Percentiles rank a stretch among this genome's conserved stretches.
phyloP scores from a whole-genome alignment of 2,329 filamentous ascomycete genomes.

The Chaetothyriales sp. region DNA sequence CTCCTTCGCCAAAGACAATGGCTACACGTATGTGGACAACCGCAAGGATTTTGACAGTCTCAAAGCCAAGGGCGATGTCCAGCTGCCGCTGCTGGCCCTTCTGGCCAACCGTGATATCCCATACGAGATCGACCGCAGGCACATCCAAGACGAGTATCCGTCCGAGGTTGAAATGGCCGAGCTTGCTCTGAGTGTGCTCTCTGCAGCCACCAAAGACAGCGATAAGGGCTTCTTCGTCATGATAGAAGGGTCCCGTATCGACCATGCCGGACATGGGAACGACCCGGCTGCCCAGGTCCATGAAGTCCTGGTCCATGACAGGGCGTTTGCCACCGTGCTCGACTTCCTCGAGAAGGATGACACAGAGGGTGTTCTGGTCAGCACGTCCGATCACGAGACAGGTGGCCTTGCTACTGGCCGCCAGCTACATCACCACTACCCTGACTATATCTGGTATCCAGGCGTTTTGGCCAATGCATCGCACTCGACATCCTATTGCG shows the following conservation, averaged over 20 bases:
- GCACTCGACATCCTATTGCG: slow-evolving; percentile 56
- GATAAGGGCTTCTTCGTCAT: slow-evolving; percentile 96
- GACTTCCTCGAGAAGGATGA: slow-evolving; percentile 66
- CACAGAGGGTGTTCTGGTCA: slow-evolving; percentile 59
- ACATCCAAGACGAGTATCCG: slow-evolving; percentile 65
- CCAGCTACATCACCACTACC: slow-evolving; percentile 49
- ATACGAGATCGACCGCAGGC: slow-evolving; percentile 79
- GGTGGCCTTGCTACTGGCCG: slow-evolving; percentile 72
- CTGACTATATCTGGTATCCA: slow-evolving; percentile 68
- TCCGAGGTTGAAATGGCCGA: slow-evolving; percentile 82
- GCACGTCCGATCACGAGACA: slow-evolving; percentile 92
- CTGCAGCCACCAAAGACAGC: slow-evolving; percentile 63
- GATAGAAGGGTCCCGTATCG: slow-evolving; percentile 93
- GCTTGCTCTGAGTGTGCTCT: slow-evolving; percentile 64
- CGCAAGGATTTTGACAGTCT: slow-evolving; percentile 63
- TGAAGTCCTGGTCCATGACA: slow-evolving; percentile 92
- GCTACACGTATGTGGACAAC: slow-evolving; percentile 63
- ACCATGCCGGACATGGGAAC: slow-evolving; percentile 80
- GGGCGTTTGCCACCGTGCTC: slow-evolving; percentile 63
- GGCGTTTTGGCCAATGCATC: slow-evolving; percentile 66
- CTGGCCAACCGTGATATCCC: slow-evolving; percentile 74
- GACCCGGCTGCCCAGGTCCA: slow-evolving; percentile 72
- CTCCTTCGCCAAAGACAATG: slow-evolving; percentile 56
- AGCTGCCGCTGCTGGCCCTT: slow-evolving; percentile 72
- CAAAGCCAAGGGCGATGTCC: slow-evolving; percentile 44